These are phyloP conservation scores for Lasiosphaeria ovina DNA, from an alignment of 495 filamentous ascomycete species.

Conservation along the genomic window DNA sequence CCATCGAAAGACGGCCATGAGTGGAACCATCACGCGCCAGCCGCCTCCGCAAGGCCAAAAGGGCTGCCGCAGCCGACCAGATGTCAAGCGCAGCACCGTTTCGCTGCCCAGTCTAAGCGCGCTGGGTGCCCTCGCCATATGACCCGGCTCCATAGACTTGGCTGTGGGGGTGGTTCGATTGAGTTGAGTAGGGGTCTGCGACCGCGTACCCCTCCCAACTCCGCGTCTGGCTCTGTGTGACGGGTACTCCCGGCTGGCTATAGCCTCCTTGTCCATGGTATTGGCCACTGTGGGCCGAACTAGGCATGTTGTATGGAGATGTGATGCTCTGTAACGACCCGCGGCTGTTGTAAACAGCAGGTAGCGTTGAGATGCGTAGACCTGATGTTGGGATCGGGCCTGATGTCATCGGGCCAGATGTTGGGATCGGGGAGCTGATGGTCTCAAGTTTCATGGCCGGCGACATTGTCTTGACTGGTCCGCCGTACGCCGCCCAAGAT, in stretches of 20 bases:
- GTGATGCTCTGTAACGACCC: constrained; percentile 24
- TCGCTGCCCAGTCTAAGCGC: constrained; percentile 32
- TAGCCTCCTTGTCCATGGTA: constrained; percentile 33
- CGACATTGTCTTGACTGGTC: constrained; percentile 34
- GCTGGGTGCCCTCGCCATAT: constrained; percentile 42
- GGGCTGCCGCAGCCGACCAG: constrained; percentile 1
- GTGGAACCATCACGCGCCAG: background rate
- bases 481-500: constrained; percentile 36
- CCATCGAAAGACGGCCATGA: background rate
- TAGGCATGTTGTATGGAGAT: constrained; percentile 27
- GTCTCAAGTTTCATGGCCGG: constrained; percentile 34
- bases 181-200: constrained; percentile 35
- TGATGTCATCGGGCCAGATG: constrained; percentile 6
- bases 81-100: background rate
- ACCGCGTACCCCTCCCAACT: constrained; percentile 40
- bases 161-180: constrained; percentile 31
- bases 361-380: constrained; percentile 28
- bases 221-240: constrained; percentile 23
- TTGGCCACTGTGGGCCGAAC: constrained; percentile 34
- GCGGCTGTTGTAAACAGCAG: constrained; percentile 32
- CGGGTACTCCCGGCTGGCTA: constrained; percentile 26
- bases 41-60: background rate
- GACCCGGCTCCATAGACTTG: constrained; percentile 41
- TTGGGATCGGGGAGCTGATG: constrained; percentile 20
- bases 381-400: constrained; percentile 10